Percentiles rank a stretch among this genome's conserved stretches.
Conservation (phyloP, 2,329 filamentous ascomycete species). For the Chaetomium strumarium region DNA sequence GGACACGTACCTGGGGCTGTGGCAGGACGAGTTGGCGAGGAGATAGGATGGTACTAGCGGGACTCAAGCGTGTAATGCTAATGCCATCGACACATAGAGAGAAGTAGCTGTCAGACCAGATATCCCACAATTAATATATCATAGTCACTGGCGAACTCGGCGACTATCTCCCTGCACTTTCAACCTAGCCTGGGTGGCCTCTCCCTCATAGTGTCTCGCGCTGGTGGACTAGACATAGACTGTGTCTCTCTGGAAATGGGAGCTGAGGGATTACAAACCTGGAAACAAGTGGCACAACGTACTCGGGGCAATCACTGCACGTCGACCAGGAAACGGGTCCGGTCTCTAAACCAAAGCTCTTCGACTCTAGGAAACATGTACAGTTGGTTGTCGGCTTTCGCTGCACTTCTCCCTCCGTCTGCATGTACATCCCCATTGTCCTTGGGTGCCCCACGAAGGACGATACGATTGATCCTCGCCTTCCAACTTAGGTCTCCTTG, state of each 20-base stretch:
- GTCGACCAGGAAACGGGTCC: background rate
- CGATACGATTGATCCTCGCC: background rate
- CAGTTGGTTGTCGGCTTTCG: constrained; percentile 16
- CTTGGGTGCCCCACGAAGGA: background rate
- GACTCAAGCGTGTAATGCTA: background rate
- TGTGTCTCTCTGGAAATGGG: too few relatives aligned
- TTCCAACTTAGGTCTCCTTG: constrained; percentile 48
- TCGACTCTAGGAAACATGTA: constrained; percentile 30
- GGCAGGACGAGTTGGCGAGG: constrained; percentile 33
- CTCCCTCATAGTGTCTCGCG: too few relatives aligned
- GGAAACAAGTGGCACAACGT: background rate
- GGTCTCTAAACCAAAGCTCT: constrained; percentile 6
- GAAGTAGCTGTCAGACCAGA: background rate
- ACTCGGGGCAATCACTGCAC: background rate
- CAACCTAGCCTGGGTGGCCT: too few relatives aligned
- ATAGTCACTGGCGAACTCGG: background rate
- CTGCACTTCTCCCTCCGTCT: constrained; percentile 7
- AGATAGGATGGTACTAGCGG: background rate
- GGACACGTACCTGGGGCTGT: constrained; percentile 56
- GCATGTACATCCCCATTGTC: background rate
- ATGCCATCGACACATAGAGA: background rate
- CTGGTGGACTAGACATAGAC: too few relatives aligned
- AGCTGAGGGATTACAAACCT: background rate
- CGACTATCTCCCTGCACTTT: background rate
- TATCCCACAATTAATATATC: background rate